Percentiles rank a stretch among this genome's conserved stretches.
These are phyloP conservation scores for Aspergillus egyptiacus DNA, from an alignment of 495 filamentous ascomycete genomes.

Conservation along the genomic window DNA sequence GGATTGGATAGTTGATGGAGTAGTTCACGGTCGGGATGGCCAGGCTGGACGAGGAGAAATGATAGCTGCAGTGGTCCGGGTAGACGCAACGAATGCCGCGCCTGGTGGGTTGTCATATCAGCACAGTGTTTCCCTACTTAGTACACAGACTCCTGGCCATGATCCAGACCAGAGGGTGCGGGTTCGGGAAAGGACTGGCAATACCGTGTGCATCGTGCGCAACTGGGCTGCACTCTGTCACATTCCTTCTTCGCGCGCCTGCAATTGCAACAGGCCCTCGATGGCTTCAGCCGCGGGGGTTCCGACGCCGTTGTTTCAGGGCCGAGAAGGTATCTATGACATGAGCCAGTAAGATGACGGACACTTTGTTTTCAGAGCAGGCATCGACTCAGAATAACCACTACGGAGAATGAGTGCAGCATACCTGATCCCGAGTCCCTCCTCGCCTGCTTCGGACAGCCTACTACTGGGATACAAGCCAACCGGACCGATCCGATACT, in stretches of 20 bases:
- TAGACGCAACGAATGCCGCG: not conserved
- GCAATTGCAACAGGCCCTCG: not conserved
- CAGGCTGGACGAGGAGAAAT: not conserved
- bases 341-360: not conserved
- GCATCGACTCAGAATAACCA: no score
- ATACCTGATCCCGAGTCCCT: no score
- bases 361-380: not conserved
- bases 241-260: not conserved
- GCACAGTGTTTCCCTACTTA: no score
- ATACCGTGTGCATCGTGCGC: conserved; percentile 1
- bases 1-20: not conserved
- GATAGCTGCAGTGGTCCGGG: not conserved
- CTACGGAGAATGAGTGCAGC: no score
- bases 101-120: not conserved
- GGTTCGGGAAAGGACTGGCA: no score
- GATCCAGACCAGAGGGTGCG: no score
- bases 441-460: no score
- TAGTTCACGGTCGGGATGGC: not conserved
- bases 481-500: no score
- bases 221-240: not conserved
- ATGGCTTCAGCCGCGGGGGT: not conserved
- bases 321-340: not conserved
- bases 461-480: no score
- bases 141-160: no score
- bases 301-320: not conserved